Evolutionary conservation across 305 asterid genomes (phyloP), one percentile per base, ranked within the genome.

Genomic region (Fraxinus greggii): DNA sequence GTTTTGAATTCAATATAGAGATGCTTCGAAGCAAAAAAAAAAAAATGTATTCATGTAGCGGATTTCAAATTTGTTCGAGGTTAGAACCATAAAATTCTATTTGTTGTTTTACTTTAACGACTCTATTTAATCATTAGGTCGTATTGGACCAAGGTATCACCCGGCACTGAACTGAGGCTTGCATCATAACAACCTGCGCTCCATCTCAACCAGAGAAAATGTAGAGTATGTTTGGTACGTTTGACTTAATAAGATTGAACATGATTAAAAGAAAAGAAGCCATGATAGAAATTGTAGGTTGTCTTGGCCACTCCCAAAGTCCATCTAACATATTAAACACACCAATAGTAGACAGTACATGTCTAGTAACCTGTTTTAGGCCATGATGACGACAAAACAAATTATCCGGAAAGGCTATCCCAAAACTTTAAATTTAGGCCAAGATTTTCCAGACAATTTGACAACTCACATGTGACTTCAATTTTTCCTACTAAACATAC

Each of bases 401-500:
- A 67, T 67, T 3, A 67, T 3, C 7, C 12, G 38, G 17, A 67
- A 63, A 67, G 13, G 75, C 21, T 15, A 29, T 4, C 15, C 21
- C 23, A 61, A 17, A 23, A 61, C 72, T 61, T 23, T 1, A n/a
- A 61, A 23, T 61, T 23, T 36, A 9, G 21, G 69, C 82, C 35
- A 40, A 67, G 45, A 67, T 13, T 17, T 42, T 7, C 31, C 3
- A 6, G 59, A 29, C 40, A 51, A 78, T 8, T 63, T 63, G 82
- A 79, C 77, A 40, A 28, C 45, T 67, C n/a, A 79, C 35, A 21
- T 72, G 77, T 72, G 73, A 51, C 70, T 23, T 24, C 35, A 4
- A 3, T 0, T 36, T 36, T 78, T 19, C 32, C 12, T 56, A n/a
- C 61, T 15, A 63, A 26, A 21, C 13, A 1, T 24, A 13, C 38